Base-by-base conservation (phyloP, 1,139 yeast genomes). In the Spathaspora sp. region DNA sequence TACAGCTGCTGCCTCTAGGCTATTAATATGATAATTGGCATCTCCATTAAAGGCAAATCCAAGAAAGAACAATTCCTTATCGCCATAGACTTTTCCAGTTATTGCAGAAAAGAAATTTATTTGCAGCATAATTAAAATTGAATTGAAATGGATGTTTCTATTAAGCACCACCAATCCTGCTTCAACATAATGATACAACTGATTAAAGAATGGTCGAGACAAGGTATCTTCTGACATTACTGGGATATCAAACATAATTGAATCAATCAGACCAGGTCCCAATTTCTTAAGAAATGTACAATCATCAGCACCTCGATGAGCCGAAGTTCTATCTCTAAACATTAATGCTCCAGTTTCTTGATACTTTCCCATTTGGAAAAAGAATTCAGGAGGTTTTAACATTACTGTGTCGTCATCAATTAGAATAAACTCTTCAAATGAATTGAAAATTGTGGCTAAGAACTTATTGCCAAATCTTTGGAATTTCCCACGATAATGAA, bases 41-140 rank as follows among this genome's bases (percentile, higher is more conserved):
- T 79, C 74, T 3, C 88, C 89, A 47, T 72, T 64, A 2, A 78
- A 55, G 15, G 78, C 72, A 53, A 78, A 77, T 8, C 83, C 80
- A 31, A 84, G 59, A 87, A 88, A 82, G 50, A 82, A 78, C 15
- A 82, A 63, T 57, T 84, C 89, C 54, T 84, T 83, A 53, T 84
- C 89, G 16, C 89, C 89, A 58, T 78, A 76, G 2, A 77, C 63
- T 51, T 78, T 65, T 27, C 67, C 56, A 39, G 57, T 60, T 17
- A 75, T 60, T 2, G 80, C 74, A 7, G 57, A 59, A 52, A 72
- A 70, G 43, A 76, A 65, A 44, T 66, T 67, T 43, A 80, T 52
- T 43, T 73, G 68, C 4, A 76, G 57, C 52, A 81, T 71, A 49
- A 75, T 63, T 7, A 80, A 49, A 2, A 79, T 55, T 33, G 76